Conservation (phyloP, 768 basidiomycete genomes). For the Agaricus subrufescens region DNA sequence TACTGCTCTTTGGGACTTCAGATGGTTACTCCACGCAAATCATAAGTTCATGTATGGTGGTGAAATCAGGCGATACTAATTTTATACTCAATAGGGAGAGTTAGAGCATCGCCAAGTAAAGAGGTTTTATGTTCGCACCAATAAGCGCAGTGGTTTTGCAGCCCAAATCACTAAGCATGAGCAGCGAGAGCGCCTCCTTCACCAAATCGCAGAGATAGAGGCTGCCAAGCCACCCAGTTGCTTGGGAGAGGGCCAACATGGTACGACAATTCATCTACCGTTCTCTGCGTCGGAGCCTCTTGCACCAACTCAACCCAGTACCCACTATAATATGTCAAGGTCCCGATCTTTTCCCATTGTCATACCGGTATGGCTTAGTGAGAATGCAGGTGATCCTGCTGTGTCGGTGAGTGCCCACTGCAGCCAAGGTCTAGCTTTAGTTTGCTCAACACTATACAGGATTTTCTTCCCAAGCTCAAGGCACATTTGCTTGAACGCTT, state of each 20-base stretch:
- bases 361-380: not conserved
- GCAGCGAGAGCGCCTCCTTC: slow-evolving; percentile 1
- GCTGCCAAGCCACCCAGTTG: too few relatives aligned
- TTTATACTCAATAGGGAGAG: slow-evolving; percentile 31
- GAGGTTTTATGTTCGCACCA: slow-evolving; percentile 28
- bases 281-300: not conserved
- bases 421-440: too few relatives aligned
- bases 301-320: not conserved
- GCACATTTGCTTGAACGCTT: not conserved
- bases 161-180: slow-evolving; percentile 24
- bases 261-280: not conserved
- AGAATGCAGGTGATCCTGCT: not conserved
- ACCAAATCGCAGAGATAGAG: not conserved
- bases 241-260: not conserved
- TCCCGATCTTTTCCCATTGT: slow-evolving; percentile 15
- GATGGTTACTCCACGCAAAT: slow-evolving; percentile 37
- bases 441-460: not conserved
- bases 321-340: slow-evolving; percentile 20
- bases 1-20: slow-evolving; percentile 28
- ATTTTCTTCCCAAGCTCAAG: not conserved
- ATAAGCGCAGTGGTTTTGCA: slow-evolving; percentile 23
- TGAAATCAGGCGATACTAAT: not conserved
- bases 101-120: slow-evolving; percentile 35
- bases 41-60: slow-evolving; percentile 18
- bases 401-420: not conserved